Conservation (phyloP, 1,284 basidiomycete species). For the Anthracocystis panici-leucophaei region DNA sequence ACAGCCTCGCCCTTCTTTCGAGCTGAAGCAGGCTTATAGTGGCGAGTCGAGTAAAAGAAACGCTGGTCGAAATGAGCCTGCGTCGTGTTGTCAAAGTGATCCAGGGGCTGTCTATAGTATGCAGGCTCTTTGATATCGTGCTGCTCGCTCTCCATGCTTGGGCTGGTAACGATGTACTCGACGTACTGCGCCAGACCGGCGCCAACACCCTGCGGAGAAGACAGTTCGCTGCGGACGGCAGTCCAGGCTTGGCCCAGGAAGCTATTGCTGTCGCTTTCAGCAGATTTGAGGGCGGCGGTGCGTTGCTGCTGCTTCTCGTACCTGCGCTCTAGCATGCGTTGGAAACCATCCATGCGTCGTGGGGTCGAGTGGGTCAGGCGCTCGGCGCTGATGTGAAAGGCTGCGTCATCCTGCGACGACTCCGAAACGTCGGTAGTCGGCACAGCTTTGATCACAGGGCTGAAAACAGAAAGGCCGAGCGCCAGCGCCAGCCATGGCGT, state of each 20-base stretch:
- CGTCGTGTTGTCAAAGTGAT: constrained; percentile 74
- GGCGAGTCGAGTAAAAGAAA: constrained; percentile 89
- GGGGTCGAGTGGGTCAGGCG: constrained; percentile 44
- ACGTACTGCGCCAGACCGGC: constrained; percentile 19
- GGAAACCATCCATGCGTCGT: constrained; percentile 44
- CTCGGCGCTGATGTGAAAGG: constrained; percentile 35
- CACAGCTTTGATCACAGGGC: constrained; percentile 9
- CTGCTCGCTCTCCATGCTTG: constrained; percentile 1
- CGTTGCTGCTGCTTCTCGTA: constrained; percentile 35
- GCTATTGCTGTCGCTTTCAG: neutral
- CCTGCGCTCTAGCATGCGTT: constrained; percentile 41
- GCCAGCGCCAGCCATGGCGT: constrained; percentile 35
- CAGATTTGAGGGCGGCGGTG: neutral
- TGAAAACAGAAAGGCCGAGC: constrained; percentile 14
- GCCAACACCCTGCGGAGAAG: constrained; percentile 23
- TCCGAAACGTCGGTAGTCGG: constrained; percentile 10
- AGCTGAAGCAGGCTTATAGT: constrained; percentile 82
- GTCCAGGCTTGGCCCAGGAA: constrained; percentile 18
- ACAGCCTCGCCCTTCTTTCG: constrained; percentile 75
- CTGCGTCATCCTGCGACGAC: neutral
- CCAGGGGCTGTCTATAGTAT: constrained; percentile 82
- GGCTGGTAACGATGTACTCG: constrained; percentile 15
- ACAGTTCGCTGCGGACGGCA: constrained; percentile 17
- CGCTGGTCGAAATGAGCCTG: constrained; percentile 72
- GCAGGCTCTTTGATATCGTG: constrained; percentile 44